These are phyloP conservation scores for Monilinia fructicola DNA, from an alignment of 2,329 filamentous ascomycete genomes.

Conservation along the genomic window DNA sequence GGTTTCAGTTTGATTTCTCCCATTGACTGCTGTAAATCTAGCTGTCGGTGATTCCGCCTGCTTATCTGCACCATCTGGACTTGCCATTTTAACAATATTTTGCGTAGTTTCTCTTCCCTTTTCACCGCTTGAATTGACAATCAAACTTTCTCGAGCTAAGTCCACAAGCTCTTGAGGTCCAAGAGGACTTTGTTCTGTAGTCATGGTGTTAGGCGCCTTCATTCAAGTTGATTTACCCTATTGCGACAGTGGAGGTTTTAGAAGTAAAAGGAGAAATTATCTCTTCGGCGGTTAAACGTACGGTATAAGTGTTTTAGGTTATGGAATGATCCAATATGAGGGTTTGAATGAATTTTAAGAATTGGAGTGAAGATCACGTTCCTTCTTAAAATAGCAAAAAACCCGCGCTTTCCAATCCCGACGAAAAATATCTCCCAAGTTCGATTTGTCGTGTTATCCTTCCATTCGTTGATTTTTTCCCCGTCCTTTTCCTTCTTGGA, in stretches of 20 bases:
- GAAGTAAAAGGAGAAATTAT: slow-evolving; percentile 10
- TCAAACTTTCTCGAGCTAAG: slow-evolving; percentile 33
- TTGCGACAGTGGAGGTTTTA: slow-evolving; percentile 16
- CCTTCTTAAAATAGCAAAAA: slow-evolving; percentile 1
- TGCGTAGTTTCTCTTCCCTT: background rate
- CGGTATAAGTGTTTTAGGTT: slow-evolving; percentile 12
- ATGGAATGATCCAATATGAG: slow-evolving; percentile 2
- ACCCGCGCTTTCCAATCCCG: slow-evolving; percentile 8
- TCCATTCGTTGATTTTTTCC: background rate
- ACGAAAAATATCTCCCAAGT: background rate
- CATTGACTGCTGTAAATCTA: slow-evolving; percentile 42
- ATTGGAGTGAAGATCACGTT: slow-evolving; percentile 8
- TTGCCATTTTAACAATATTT: slow-evolving; percentile 25
- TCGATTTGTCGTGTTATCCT: slow-evolving; percentile 6
- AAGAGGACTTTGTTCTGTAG: slow-evolving; percentile 27
- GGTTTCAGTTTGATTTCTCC: slow-evolving; percentile 30
- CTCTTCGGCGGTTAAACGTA: slow-evolving; percentile 22
- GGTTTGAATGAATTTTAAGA: background rate
- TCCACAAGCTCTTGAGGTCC: slow-evolving; percentile 33
- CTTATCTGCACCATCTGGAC: slow-evolving; percentile 28
- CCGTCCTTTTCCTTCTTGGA: background rate
- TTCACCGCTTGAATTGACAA: slow-evolving; percentile 16
- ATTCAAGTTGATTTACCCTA: slow-evolving; percentile 18
- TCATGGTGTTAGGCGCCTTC: slow-evolving; percentile 28
- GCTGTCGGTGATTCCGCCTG: slow-evolving; percentile 38